Evolutionary conservation across 352 stramenopile genomes (phyloP).

Genomic region (Pythium sp.): DNA sequence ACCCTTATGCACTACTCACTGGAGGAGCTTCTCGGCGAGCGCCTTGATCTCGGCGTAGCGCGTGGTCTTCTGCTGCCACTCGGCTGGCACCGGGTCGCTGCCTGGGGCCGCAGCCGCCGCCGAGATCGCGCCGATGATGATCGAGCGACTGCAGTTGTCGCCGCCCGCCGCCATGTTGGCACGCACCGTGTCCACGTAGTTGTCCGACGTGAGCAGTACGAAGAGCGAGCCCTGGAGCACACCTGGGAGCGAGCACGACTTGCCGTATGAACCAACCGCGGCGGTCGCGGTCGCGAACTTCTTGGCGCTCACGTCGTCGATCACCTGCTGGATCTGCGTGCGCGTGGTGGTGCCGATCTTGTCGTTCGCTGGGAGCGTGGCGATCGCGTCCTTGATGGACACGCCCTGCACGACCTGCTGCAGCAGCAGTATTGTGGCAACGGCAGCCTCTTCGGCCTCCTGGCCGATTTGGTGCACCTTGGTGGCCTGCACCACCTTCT

Average conservation of each 20-base stretch:
- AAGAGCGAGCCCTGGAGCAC: constrained; percentile 57
- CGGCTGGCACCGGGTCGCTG: constrained; percentile 28
- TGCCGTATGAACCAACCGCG: constrained; percentile 51
- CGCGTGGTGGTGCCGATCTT: constrained; percentile 32
- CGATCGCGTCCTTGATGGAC: constrained; percentile 36
- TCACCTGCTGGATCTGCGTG: constrained; percentile 35
- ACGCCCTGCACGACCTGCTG: constrained; percentile 43
- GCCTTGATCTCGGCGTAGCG: constrained; percentile 33
- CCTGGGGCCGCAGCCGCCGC: constrained; percentile 29
- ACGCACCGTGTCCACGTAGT: constrained; percentile 46
- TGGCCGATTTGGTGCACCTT: constrained; percentile 54
- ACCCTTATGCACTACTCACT: constrained; percentile 4
- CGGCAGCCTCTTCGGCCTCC: constrained; percentile 44
- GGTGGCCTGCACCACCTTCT: constrained; percentile 44
- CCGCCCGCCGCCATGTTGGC: constrained; percentile 56
- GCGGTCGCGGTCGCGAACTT: constrained; percentile 40
- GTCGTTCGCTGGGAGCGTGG: constrained; percentile 33
- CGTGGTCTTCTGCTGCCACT: constrained; percentile 55
- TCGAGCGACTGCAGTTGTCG: constrained; percentile 71
- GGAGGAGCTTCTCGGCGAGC: constrained; percentile 39
- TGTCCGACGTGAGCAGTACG: constrained; percentile 45
- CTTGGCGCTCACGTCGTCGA: constrained; percentile 43
- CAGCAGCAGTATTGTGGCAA: constrained; percentile 50
- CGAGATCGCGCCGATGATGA: constrained; percentile 53
- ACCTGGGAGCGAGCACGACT: constrained; percentile 54